Percentiles rank a stretch among this genome's conserved stretches.
Conservation (phyloP, 2,329 filamentous ascomycete species). For the Cladosporium sp. region DNA sequence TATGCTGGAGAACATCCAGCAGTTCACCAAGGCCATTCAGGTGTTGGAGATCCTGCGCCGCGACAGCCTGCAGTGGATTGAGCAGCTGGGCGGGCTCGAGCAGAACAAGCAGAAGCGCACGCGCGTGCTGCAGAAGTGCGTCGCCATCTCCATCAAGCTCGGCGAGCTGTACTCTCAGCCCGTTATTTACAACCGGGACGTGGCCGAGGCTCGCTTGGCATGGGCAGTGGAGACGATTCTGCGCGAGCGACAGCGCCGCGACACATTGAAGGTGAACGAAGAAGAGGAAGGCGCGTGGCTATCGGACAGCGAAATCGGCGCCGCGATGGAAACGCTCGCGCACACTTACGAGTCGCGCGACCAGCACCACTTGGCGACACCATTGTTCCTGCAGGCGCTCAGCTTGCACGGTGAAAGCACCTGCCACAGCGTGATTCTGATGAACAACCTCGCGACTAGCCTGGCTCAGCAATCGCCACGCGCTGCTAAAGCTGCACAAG, state of each 20-base stretch:
- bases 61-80: slow-evolving; percentile 55
- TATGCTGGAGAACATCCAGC: slow-evolving; percentile 71
- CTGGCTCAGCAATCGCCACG: slow-evolving; percentile 59
- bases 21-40: slow-evolving; percentile 63
- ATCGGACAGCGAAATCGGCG: slow-evolving; percentile 65
- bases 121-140: slow-evolving; percentile 64
- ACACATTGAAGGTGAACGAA: slow-evolving; percentile 51
- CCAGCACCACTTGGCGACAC: slow-evolving; percentile 74
- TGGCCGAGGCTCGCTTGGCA: slow-evolving; percentile 67
- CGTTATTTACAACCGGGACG: slow-evolving; percentile 65
- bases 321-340: slow-evolving; percentile 69
- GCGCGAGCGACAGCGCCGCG: slow-evolving; percentile 64
- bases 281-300: slow-evolving; percentile 67
- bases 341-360: slow-evolving; percentile 67
- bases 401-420: slow-evolving; percentile 56
- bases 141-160: slow-evolving; percentile 75
- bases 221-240: slow-evolving; percentile 78
- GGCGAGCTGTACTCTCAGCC: slow-evolving; percentile 75
- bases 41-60: slow-evolving; percentile 69
- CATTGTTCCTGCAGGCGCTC: slow-evolving; percentile 80
- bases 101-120: slow-evolving; percentile 49
- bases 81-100: slow-evolving; percentile 37
- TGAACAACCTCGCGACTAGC: slow-evolving; percentile 74
- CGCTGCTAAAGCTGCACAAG: slow-evolving; percentile 25
- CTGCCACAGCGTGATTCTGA: slow-evolving; percentile 77